These are phyloP conservation scores for Coleophoma crateriformis DNA, from an alignment of 2,329 filamentous ascomycete species.

Conservation along the genomic window DNA sequence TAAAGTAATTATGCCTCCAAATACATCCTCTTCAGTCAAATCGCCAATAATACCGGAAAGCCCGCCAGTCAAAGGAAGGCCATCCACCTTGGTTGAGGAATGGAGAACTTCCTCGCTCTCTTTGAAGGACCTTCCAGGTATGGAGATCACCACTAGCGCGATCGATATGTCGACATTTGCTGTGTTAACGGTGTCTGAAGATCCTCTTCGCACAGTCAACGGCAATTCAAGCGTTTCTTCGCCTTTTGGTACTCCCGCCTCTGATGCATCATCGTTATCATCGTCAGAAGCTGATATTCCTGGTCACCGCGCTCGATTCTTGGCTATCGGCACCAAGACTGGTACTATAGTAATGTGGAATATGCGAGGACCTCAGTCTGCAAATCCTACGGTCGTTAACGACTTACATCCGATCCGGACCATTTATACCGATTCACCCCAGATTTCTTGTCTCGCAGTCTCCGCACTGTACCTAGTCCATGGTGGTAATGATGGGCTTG, in stretches of 20 bases:
- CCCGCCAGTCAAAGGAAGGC: slow-evolving; percentile 11
- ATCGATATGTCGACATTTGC: slow-evolving; percentile 74
- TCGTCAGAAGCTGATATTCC: slow-evolving; percentile 53
- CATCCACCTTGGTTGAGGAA: slow-evolving; percentile 44
- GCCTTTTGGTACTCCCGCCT: slow-evolving; percentile 18
- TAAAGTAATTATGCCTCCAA: slow-evolving; percentile 16
- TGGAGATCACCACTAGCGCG: slow-evolving; percentile 63
- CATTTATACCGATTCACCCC: slow-evolving; percentile 85
- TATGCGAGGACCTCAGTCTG: slow-evolving; percentile 59
- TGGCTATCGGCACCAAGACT: slow-evolving; percentile 74
- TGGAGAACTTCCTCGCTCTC: slow-evolving; percentile 61
- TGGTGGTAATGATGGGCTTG: slow-evolving; percentile 89
- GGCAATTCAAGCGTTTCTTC: slow-evolving; percentile 29
- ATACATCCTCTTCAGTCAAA: slow-evolving; percentile 13
- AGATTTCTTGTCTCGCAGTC: slow-evolving; percentile 76
- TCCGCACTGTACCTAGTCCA: slow-evolving; percentile 86
- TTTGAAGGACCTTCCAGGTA: slow-evolving; percentile 52
- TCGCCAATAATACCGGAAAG: slow-evolving; percentile 20
- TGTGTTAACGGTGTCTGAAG: slow-evolving; percentile 67
- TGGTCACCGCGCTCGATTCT: slow-evolving; percentile 73
- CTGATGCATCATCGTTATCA: slow-evolving; percentile 8
- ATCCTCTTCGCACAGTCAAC: slow-evolving; percentile 62
- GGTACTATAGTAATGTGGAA: slow-evolving; percentile 85
- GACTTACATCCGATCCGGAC: slow-evolving; percentile 66
- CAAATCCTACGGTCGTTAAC: slow-evolving; percentile 47